Percentiles rank a stretch among this genome's conserved stretches.
Evolutionary conservation across 176 grass and related monocot genomes (phyloP).

Genomic region (Pharus latifolius): DNA sequence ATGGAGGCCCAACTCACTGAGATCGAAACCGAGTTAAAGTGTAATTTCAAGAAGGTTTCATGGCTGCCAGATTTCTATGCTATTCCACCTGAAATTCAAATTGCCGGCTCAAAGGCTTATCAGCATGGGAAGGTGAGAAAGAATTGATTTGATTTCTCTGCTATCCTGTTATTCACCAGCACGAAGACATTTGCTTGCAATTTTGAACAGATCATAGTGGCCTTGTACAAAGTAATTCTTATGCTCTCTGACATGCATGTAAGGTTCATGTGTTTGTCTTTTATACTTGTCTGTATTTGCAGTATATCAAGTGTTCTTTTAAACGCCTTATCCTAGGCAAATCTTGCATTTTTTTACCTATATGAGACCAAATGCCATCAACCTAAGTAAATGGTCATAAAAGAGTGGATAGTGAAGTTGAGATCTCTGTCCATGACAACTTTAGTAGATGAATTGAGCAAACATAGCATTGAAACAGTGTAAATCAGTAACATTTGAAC

Average conservation of each 20-base stretch:
- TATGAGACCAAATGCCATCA: not conserved
- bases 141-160: not conserved
- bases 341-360: not conserved
- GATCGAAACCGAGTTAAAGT: slow-evolving; percentile 70
- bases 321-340: not conserved
- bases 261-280: not conserved
- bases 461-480: no score
- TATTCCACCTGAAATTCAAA: slow-evolving; percentile 59
- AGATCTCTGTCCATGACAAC: no score
- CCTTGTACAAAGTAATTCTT: not conserved
- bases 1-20: slow-evolving; percentile 37
- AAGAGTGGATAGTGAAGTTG: no score
- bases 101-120: slow-evolving; percentile 73
- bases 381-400: not conserved
- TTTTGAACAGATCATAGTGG: not conserved
- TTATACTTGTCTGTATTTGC: no score
- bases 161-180: not conserved
- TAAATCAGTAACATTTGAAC: no score
- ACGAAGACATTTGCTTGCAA: not conserved
- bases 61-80: slow-evolving; percentile 92
- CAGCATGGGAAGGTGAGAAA: slow-evolving; percentile 67
- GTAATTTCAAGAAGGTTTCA: slow-evolving; percentile 42
- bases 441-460: no score
- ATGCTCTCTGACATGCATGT: not conserved
- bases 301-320: not conserved